A percentile compares a stretch with the other conserved stretches of the same genome.
phyloP scores from a whole-genome alignment of 768 basidiomycete species.

The Panaeolus papilionaceus region DNA sequence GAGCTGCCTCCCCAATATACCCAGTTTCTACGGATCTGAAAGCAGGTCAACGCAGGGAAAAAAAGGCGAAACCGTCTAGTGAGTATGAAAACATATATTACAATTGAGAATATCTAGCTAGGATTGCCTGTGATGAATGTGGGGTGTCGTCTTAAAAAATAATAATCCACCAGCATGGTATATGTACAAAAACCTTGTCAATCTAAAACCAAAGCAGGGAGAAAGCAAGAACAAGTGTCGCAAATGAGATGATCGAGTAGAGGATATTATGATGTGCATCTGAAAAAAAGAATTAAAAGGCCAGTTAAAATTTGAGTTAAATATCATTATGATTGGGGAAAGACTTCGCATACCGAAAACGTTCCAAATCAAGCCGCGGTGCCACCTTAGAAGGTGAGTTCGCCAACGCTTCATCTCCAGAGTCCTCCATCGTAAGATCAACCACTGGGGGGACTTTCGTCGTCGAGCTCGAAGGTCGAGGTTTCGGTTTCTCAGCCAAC shows the following conservation, averaged over 20 bases:
- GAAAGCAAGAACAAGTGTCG: not conserved
- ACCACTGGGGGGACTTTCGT: not conserved
- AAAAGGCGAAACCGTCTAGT: not conserved
- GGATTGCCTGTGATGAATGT: not conserved
- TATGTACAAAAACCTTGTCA: not conserved
- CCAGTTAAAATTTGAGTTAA: not conserved
- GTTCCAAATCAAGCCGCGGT: not conserved
- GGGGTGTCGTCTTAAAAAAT: not conserved
- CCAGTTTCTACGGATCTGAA: no score
- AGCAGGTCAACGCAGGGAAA: no score
- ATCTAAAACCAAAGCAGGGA: slow-evolving; percentile 7
- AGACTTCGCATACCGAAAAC: not conserved
- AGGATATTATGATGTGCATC: not conserved
- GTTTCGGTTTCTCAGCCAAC: not conserved
- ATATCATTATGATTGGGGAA: not conserved
- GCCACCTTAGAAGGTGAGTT: not conserved
- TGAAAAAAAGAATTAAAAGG: not conserved
- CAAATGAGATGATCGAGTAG: not conserved
- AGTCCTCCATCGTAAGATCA: not conserved
- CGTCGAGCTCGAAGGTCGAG: not conserved
- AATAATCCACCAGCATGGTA: slow-evolving; percentile 3
- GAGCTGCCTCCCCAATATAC: no score
- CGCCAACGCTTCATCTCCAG: not conserved
- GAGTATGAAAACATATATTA: not conserved
- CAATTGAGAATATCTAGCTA: not conserved